Percentiles rank a stretch among this genome's conserved stretches.
These are phyloP conservation scores for Auricularia sp. DNA, from an alignment of 768 basidiomycete species.

Conservation along the genomic window DNA sequence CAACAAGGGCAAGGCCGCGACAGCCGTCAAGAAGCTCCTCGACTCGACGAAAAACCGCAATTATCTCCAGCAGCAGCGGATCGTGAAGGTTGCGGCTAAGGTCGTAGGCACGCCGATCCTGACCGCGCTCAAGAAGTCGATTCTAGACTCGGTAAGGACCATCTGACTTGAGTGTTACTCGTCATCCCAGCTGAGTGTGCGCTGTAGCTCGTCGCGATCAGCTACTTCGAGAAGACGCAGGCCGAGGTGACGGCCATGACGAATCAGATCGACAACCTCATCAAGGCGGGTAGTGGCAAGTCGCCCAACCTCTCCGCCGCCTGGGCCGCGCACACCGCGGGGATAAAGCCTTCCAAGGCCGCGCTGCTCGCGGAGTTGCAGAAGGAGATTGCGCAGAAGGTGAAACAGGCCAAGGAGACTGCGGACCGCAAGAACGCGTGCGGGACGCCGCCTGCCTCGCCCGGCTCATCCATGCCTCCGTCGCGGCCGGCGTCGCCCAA, in stretches of 20 bases:
- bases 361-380: background rate
- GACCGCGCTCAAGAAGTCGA: background rate
- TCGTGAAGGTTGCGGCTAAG: background rate
- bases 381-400: slow-evolving; percentile 1
- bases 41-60: background rate
- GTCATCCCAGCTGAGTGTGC: background rate
- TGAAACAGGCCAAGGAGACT: background rate
- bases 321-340: background rate
- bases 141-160: background rate
- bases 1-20: background rate
- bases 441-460: background rate
- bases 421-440: background rate
- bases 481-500: background rate
- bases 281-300: background rate
- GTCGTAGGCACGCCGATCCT: background rate
- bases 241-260: background rate
- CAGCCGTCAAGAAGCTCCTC: background rate
- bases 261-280: background rate
- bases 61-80: background rate
- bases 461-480: background rate
- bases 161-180: background rate
- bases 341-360: background rate
- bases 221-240: background rate
- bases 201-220: background rate
- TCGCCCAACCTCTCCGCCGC: background rate